Percentiles rank a stretch among this genome's conserved stretches.
These are phyloP conservation scores for Aspergillus clavatus DNA, from an alignment of 2,329 filamentous ascomycete species.

Conservation along the genomic window DNA sequence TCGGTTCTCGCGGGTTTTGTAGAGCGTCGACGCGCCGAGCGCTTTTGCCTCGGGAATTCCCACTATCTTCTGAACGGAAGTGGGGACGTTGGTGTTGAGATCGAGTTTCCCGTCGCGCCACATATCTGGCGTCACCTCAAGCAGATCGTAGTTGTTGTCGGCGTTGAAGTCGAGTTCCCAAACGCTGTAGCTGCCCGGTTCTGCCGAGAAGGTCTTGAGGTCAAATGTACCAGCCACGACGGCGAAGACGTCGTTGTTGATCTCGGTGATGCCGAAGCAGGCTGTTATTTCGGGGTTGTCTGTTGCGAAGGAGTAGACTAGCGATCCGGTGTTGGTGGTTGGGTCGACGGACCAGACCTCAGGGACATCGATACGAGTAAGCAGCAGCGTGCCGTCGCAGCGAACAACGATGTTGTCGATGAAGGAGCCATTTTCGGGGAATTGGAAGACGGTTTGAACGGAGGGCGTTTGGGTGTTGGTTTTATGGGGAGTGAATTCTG, in stretches of 20 bases:
- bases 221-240: background rate
- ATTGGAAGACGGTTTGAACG: constrained; percentile 15
- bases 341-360: background rate
- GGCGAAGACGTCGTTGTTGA: background rate
- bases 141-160: constrained; percentile 21
- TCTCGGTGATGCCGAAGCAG: background rate
- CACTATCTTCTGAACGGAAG: background rate
- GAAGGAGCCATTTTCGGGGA: constrained; percentile 23
- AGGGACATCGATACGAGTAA: constrained; percentile 17
- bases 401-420: constrained; percentile 18
- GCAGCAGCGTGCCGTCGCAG: constrained; percentile 15
- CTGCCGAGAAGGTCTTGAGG: background rate
- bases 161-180: constrained; percentile 8
- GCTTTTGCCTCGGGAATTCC: background rate
- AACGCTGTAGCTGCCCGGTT: background rate
- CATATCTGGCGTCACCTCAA: constrained; percentile 14
- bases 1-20: background rate
- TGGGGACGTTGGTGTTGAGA: background rate
- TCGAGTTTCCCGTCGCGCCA: background rate
- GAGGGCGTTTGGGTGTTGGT: background rate
- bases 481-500: background rate
- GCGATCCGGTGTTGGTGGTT: background rate
- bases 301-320: background rate
- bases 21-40: background rate
- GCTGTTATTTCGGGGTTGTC: background rate